Evolutionary conservation across 306 rosid species (phyloP), one percentile per base, ranked within the genome.

Genomic region (Dalbergia cultrata): DNA sequence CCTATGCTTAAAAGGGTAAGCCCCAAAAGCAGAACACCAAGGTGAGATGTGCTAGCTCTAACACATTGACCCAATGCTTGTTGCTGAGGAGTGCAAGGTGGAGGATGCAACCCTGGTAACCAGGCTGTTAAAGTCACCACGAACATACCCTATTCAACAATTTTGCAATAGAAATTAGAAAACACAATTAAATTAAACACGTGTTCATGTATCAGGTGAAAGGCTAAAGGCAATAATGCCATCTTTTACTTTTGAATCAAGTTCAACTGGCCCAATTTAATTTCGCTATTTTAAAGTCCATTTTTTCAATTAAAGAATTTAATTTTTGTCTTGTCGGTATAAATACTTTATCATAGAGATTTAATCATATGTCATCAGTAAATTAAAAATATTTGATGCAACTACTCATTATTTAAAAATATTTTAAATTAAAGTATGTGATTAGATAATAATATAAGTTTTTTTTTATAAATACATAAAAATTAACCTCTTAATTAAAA

Each of bases 61-160:
- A 4, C 31, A 86, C 99, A 95, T 33, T 88, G 91, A 0, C 63
- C 65, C 9, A 68, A 9, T 67, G 58, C 49, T 72, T 7, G 72
- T 52, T 85, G 77, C n/a, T 73, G 72, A 5, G 69, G 65, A 8
- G 70, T 53, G 50, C 99, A 95, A 3, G 83, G 41, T 7, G 88
- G 81, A 26, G 99, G 99, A 65, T 87, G 98, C 10, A 95, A 82
- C 41, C 74, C 5, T 7, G 91, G 90, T 56, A 93, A 16, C 94
- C 92, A 89, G 0, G 94, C 85, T 14, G 98, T 89, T 56, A 93
- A 16, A 5, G 97, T 93, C 66, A 95, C 75, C 3, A 80, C 58
- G 9, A 75, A n/a, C 97, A 95, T 89, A 22, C 97, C 98, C 98
- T 94, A 83, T 39, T 57, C 14, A 9, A 65, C 43, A 73, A 47